phyloP scores from a whole-genome alignment of 306 rosid genomes.

The Vigna nakashimae region DNA sequence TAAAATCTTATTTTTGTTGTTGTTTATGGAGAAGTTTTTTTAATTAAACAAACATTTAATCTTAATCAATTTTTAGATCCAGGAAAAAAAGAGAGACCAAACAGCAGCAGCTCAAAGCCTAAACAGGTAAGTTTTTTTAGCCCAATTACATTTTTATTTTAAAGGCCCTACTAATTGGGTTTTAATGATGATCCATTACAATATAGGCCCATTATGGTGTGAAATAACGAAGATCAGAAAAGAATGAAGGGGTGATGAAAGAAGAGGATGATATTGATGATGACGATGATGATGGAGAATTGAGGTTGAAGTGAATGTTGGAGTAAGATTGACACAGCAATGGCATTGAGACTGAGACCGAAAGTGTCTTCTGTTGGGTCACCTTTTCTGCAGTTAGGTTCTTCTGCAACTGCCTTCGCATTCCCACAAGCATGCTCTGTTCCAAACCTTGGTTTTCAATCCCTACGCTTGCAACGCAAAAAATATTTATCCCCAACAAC shows the following conservation, averaged over 20 bases:
- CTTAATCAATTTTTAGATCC: too few relatives aligned
- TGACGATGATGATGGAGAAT: conserved; percentile 28
- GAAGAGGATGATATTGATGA: conserved; percentile 23
- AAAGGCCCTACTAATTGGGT: too few relatives aligned
- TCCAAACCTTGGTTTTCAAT: conserved; percentile 54
- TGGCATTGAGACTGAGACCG: conserved; percentile 41
- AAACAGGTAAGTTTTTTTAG: too few relatives aligned
- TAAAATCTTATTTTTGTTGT: too few relatives aligned
- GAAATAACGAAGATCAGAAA: conserved; percentile 22
- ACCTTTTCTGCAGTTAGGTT: conserved; percentile 42
- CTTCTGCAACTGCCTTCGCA: conserved; percentile 34
- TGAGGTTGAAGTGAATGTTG: conserved; percentile 27
- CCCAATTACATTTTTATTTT: too few relatives aligned
- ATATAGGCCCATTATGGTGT: background rate
- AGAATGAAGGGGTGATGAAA: background rate
- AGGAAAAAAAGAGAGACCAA: too few relatives aligned
- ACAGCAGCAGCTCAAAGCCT: too few relatives aligned
- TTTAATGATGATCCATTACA: background rate
- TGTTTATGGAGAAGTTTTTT: too few relatives aligned
- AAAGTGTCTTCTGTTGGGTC: conserved; percentile 37
- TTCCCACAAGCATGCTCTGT: conserved; percentile 41
- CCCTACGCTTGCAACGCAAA: conserved; percentile 43
- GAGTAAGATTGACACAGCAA: conserved; percentile 31
- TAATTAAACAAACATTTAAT: too few relatives aligned
- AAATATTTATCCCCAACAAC: conserved; percentile 44